Percentiles rank a stretch among this genome's conserved stretches.
These are phyloP conservation scores for Lipomyces orientalis DNA, from an alignment of 805 yeast genomes.

Conservation along the genomic window DNA sequence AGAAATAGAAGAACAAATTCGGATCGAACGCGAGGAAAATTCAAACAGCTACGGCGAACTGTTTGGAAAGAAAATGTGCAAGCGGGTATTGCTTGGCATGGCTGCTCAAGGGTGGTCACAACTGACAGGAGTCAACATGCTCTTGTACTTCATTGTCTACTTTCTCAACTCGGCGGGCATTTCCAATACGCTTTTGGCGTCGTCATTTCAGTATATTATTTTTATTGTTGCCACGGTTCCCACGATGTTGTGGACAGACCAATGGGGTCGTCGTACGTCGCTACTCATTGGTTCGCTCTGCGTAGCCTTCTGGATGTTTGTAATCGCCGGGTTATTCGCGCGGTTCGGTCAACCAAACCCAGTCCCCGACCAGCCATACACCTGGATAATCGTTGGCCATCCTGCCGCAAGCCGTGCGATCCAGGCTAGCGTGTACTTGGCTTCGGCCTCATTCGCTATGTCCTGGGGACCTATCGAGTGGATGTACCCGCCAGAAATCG, in stretches of 20 bases:
- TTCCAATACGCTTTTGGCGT: slow-evolving; percentile 56
- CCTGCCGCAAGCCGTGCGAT: slow-evolving; percentile 58
- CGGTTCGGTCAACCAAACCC: no score
- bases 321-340: no score
- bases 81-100: slow-evolving; percentile 15
- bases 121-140: slow-evolving; percentile 30
- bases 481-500: slow-evolving; percentile 46
- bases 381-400: no score
- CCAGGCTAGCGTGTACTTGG: slow-evolving; percentile 63
- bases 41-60: slow-evolving; percentile 11
- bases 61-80: slow-evolving; percentile 14
- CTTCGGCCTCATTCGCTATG: slow-evolving; percentile 78
- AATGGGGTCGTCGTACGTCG: slow-evolving; percentile 23
- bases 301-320: slow-evolving; percentile 17
- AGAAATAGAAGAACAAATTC: no score
- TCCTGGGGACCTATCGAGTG: slow-evolving; percentile 68
- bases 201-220: slow-evolving; percentile 45
- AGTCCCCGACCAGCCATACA: no score
- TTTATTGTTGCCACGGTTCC: slow-evolving; percentile 58
- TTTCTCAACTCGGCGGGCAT: slow-evolving; percentile 57
- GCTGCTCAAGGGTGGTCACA: slow-evolving; percentile 23
- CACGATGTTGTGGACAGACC: slow-evolving; percentile 57
- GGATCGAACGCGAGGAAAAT: no score
- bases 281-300: slow-evolving; percentile 24
- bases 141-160: slow-evolving; percentile 59